phyloP scores from a whole-genome alignment of 352 stramenopile genomes.

The Globisporangium cylindrosporum region DNA sequence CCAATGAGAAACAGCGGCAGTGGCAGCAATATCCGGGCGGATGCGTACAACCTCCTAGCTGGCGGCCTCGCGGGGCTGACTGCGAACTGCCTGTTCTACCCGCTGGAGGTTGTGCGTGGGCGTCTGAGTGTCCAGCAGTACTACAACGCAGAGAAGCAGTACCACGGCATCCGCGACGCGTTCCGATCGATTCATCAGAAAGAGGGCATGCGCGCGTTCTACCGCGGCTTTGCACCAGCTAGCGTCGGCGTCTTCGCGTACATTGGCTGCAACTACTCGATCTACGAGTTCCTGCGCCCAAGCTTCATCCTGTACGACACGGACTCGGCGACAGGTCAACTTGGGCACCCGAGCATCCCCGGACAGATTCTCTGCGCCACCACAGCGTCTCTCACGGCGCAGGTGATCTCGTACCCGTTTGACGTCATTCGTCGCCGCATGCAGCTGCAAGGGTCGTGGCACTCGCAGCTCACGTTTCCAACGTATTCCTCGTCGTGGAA shows the following conservation, averaged over 20 bases:
- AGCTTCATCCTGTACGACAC: slow-evolving; percentile 79
- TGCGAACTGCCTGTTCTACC: slow-evolving; percentile 70
- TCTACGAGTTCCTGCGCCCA: slow-evolving; percentile 82
- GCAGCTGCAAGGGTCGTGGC: slow-evolving; percentile 73
- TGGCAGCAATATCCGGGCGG: slow-evolving; percentile 24
- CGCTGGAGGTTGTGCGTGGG: slow-evolving; percentile 73
- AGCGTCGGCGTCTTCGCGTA: slow-evolving; percentile 78
- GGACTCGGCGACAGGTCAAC: slow-evolving; percentile 42
- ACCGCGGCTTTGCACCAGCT: slow-evolving; percentile 64
- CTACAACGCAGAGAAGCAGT: slow-evolving; percentile 33
- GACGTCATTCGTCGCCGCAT: slow-evolving; percentile 77
- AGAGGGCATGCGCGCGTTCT: slow-evolving; percentile 63
- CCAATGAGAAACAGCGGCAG: neutral
- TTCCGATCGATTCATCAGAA: slow-evolving; percentile 43
- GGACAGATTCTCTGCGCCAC: slow-evolving; percentile 79
- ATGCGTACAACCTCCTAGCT: slow-evolving; percentile 58
- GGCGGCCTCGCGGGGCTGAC: slow-evolving; percentile 67
- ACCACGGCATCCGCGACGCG: slow-evolving; percentile 51
- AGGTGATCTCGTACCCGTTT: slow-evolving; percentile 78
- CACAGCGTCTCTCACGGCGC: slow-evolving; percentile 61
- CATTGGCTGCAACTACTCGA: slow-evolving; percentile 81
- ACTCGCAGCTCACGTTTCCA: slow-evolving; percentile 56
- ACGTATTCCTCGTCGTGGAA: slow-evolving; percentile 73
- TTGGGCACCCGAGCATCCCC: slow-evolving; percentile 65
- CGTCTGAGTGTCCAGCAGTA: slow-evolving; percentile 76